A percentile compares a stretch with the other conserved stretches of the same genome.
Evolutionary conservation across 2,329 filamentous ascomycete genomes (phyloP).

Genomic region (Ilyonectria robusta): DNA sequence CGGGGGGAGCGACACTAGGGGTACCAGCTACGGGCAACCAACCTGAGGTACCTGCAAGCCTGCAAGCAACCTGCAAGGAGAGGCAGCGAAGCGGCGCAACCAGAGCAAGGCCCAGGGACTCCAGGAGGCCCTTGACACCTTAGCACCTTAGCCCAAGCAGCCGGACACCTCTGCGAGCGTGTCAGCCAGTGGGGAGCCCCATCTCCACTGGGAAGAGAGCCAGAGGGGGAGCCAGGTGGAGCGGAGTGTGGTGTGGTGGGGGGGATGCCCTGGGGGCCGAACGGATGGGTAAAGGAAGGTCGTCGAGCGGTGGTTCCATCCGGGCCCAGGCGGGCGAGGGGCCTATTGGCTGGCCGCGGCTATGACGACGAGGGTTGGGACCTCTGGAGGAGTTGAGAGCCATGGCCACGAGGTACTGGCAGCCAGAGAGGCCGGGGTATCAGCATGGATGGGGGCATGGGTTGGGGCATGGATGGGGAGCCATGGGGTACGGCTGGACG

Average conservation of each 20-base stretch:
- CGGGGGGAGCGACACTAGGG: neutral
- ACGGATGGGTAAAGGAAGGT: slow-evolving; percentile 34
- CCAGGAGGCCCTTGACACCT: slow-evolving; percentile 16
- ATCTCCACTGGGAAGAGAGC: slow-evolving; percentile 16
- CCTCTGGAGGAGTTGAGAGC: slow-evolving; percentile 7
- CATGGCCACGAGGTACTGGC: slow-evolving; percentile 30
- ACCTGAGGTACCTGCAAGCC: neutral
- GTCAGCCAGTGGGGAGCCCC: slow-evolving; percentile 7
- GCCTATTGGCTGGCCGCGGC: slow-evolving; percentile 37
- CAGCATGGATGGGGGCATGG: slow-evolving; percentile 18
- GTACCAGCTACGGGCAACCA: neutral
- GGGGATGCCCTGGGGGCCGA: slow-evolving; percentile 7
- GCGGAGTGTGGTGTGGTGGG: slow-evolving; percentile 39
- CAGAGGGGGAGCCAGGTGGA: slow-evolving; percentile 21
- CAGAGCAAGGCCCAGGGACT: too few relatives aligned
- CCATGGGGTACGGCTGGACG: slow-evolving; percentile 10
- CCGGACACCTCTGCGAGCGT: slow-evolving; percentile 10
- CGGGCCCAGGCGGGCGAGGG: slow-evolving; percentile 33
- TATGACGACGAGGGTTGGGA: slow-evolving; percentile 29
- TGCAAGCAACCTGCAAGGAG: too few relatives aligned
- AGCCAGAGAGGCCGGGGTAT: slow-evolving; percentile 21
- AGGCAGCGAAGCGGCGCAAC: too few relatives aligned
- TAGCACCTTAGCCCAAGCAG: slow-evolving; percentile 20
- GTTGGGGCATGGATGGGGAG: slow-evolving; percentile 19
- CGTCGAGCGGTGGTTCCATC: slow-evolving; percentile 41